phyloP scores from a whole-genome alignment of 345 rosid genomes.

The Salix udensis region DNA sequence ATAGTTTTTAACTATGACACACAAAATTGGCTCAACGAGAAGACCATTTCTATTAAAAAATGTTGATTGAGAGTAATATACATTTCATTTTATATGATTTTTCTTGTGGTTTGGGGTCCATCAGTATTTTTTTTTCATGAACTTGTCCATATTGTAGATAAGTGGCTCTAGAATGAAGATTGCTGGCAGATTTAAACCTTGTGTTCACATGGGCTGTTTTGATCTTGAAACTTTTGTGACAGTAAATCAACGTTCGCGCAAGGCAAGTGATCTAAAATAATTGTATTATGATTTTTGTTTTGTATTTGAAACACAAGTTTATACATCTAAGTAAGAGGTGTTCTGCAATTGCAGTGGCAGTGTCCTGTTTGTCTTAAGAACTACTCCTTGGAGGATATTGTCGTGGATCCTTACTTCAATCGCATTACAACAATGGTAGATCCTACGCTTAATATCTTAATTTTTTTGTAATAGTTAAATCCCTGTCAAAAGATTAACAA shows the following conservation, averaged over 20 bases:
- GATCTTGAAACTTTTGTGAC: slow-evolving; percentile 36
- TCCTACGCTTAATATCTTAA: not conserved
- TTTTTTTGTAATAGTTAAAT: not conserved
- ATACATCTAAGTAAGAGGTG: not conserved
- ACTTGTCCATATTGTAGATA: slow-evolving; percentile 12
- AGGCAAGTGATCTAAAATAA: slow-evolving; percentile 18
- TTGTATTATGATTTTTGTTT: not conserved
- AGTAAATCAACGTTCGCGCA: slow-evolving; percentile 29
- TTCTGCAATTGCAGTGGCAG: slow-evolving; percentile 33
- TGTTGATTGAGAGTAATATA: not conserved
- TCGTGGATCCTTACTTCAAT: slow-evolving; percentile 32
- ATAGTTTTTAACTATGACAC: not conserved
- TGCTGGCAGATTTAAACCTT: slow-evolving; percentile 35
- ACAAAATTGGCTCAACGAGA: not conserved
- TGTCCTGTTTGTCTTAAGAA: slow-evolving; percentile 37
- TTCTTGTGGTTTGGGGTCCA: not conserved
- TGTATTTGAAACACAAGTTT: not conserved
- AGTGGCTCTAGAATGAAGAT: slow-evolving; percentile 36
- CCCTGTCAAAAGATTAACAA: not conserved
- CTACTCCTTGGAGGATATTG: slow-evolving; percentile 28
- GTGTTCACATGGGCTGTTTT: slow-evolving; percentile 36
- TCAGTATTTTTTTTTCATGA: not conserved
- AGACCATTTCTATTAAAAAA: not conserved
- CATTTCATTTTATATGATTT: not conserved
- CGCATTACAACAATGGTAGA: slow-evolving; percentile 30